Evolutionary conservation across 305 asterid genomes (phyloP).

Genomic region (Fraxinus latifolia): DNA sequence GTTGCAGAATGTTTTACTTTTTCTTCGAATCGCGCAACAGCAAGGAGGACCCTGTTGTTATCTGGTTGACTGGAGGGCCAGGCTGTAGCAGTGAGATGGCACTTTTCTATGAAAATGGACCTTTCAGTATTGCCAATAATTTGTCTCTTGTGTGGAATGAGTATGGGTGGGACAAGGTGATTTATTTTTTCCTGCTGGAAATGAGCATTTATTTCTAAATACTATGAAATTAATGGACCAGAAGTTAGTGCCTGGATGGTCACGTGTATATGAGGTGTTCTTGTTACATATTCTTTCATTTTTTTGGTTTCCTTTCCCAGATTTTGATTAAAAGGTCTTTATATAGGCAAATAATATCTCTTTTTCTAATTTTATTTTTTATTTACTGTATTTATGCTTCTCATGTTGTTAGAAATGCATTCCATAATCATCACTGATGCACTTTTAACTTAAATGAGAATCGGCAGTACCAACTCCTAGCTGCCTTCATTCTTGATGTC

Average conservation of each 20-base stretch:
- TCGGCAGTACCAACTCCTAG: not conserved
- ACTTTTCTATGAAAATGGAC: conserved; percentile 94
- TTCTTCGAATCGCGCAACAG: conserved; percentile 87
- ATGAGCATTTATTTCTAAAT: conserved; percentile 7
- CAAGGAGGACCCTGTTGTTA: conserved; percentile 78
- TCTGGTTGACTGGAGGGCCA: conserved; percentile 99
- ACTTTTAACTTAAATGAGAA: not conserved
- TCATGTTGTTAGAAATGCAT: not conserved
- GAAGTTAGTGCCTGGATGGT: not conserved
- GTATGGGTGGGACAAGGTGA: conserved; percentile 95
- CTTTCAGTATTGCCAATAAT: conserved; percentile 63
- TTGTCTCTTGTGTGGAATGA: conserved; percentile 78
- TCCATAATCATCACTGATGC: not conserved
- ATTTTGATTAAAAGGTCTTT: not conserved
- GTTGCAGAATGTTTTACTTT: conserved; percentile 85
- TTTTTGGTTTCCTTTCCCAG: not conserved
- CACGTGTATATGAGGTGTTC: not conserved
- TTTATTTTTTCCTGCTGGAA: not conserved
- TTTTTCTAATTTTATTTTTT: not conserved
- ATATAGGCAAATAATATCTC: not conserved
- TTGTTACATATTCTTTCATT: not conserved
- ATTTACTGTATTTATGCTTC: not conserved
- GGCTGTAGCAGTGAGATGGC: conserved; percentile 99
- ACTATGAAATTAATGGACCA: not conserved
- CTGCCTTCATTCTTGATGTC: not conserved